A percentile compares a stretch with the other conserved stretches of the same genome.
These are phyloP conservation scores for Waitea zeae DNA, from an alignment of 1,284 basidiomycete species.

Conservation along the genomic window DNA sequence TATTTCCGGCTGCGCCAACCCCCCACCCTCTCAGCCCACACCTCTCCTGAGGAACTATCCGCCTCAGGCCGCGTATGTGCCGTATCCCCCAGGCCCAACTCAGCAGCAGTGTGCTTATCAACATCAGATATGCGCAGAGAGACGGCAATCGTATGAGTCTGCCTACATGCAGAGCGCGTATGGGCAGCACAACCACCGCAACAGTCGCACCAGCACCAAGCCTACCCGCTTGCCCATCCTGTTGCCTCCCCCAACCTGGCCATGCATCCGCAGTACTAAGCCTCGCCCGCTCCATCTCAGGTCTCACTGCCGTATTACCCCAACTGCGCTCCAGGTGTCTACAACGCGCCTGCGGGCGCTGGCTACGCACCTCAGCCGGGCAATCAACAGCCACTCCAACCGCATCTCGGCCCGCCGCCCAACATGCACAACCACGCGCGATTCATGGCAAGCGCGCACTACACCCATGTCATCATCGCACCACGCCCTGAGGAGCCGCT, in stretches of 20 bases:
- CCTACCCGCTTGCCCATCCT: too few relatives aligned
- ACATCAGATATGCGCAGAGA: neutral
- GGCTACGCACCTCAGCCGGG: slow-evolving; percentile 11
- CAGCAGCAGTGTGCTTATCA: neutral
- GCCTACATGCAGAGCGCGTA: neutral
- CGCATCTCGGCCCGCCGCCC: slow-evolving; percentile 21
- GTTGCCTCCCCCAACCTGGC: too few relatives aligned
- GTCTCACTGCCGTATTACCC: slow-evolving; percentile 12
- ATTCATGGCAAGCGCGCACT: slow-evolving; percentile 28
- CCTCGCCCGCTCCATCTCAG: slow-evolving; percentile 6
- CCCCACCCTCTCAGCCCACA: slow-evolving; percentile 1
- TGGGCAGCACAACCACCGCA: slow-evolving; percentile 13
- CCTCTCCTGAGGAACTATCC: neutral
- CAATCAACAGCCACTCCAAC: slow-evolving; percentile 8
- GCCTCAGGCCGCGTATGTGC: too few relatives aligned
- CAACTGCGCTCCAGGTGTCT: slow-evolving; percentile 11
- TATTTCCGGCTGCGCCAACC: slow-evolving; percentile 48
- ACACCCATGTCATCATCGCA: slow-evolving; percentile 25
- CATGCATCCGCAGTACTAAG: slow-evolving; percentile 9
- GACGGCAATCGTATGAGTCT: neutral
- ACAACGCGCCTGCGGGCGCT: too few relatives aligned
- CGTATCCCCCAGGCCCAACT: neutral
- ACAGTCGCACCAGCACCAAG: slow-evolving; percentile 16
- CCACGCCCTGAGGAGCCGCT: slow-evolving; percentile 36
- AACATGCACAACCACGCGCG: slow-evolving; percentile 20